phyloP scores from a whole-genome alignment of 257 asterid species.

The Nicotiana tabacum region DNA sequence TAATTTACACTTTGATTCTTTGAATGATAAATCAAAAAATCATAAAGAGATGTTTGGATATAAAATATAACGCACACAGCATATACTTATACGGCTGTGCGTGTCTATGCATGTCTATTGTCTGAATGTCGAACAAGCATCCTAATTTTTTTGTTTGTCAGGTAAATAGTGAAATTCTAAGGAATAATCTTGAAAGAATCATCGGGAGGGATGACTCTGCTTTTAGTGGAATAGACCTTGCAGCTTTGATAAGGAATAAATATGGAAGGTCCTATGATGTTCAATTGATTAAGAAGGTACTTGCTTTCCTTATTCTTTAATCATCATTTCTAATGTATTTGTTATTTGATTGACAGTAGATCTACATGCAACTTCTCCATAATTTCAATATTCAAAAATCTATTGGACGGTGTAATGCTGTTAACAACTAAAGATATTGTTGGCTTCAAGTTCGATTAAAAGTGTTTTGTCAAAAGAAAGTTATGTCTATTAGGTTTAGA shows the following conservation, averaged over 20 bases:
- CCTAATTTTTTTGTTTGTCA: conserved; percentile 31
- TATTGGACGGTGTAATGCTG: neutral
- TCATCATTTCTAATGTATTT: neutral
- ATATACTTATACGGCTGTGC: neutral
- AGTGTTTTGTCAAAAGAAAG: neutral
- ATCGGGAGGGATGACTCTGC: conserved; percentile 80
- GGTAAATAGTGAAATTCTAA: conserved; percentile 52
- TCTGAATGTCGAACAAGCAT: conserved; percentile 13
- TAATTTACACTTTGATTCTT: neutral
- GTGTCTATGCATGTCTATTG: neutral
- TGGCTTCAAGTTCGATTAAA: neutral
- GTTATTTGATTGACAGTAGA: neutral
- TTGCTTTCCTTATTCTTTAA: conserved; percentile 13
- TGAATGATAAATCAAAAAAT: neutral
- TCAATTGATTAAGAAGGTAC: conserved; percentile 88
- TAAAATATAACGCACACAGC: neutral
- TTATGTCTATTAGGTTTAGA: neutral
- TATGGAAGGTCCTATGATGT: conserved; percentile 95
- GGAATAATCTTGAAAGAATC: conserved; percentile 71
- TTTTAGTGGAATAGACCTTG: conserved; percentile 89
- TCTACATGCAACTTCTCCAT: conserved; percentile 1
- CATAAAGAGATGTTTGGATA: neutral
- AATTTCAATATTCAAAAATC: neutral
- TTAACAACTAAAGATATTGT: neutral
- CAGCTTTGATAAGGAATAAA: conserved; percentile 85